A percentile compares a stretch with the other conserved stretches of the same genome.
Evolutionary conservation across 371 early-diverging fungal species (phyloP).

Genomic region (Apophysomyces ossiformis): DNA sequence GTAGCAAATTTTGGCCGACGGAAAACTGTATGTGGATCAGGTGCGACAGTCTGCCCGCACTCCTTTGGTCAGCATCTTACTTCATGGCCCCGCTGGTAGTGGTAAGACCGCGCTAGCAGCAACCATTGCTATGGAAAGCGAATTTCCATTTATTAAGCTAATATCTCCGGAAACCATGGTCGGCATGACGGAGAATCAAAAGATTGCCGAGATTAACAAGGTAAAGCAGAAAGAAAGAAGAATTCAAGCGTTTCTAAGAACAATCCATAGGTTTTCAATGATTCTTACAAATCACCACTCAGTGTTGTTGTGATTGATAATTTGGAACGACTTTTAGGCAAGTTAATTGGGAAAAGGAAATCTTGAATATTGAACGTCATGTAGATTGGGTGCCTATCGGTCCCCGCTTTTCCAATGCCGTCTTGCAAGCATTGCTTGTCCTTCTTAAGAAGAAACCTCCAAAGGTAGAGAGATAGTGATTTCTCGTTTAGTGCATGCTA

Average conservation of each 20-base stretch:
- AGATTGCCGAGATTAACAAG: slow-evolving; percentile 93
- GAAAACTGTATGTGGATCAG: slow-evolving; percentile 84
- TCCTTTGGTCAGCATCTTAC: slow-evolving; percentile 87
- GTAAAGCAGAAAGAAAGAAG: slow-evolving; percentile 27
- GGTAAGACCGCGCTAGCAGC: slow-evolving; percentile 99
- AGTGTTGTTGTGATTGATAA: slow-evolving; percentile 98
- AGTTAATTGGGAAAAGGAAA: background rate
- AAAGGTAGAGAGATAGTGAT: slow-evolving; percentile 47
- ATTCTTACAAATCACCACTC: slow-evolving; percentile 97
- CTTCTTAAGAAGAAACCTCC: slow-evolving; percentile 92
- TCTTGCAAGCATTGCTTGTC: slow-evolving; percentile 96
- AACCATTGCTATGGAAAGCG: slow-evolving; percentile 90
- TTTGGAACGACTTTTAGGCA: slow-evolving; percentile 92
- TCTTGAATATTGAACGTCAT: background rate
- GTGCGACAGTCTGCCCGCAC: slow-evolving; percentile 83
- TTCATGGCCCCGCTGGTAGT: slow-evolving; percentile 88
- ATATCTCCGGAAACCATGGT: slow-evolving; percentile 98
- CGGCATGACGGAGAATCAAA: slow-evolving; percentile 93
- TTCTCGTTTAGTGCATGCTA: background rate
- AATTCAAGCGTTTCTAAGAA: background rate
- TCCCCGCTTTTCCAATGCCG: slow-evolving; percentile 96
- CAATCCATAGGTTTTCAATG: slow-evolving; percentile 77
- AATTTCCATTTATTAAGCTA: slow-evolving; percentile 98
- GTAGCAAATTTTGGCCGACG: slow-evolving; percentile 80
- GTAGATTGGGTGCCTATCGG: slow-evolving; percentile 98